A percentile compares a stretch with the other conserved stretches of the same genome.
phyloP scores from a whole-genome alignment of 345 rosid species.

The Eucalyptus erythrocorys region DNA sequence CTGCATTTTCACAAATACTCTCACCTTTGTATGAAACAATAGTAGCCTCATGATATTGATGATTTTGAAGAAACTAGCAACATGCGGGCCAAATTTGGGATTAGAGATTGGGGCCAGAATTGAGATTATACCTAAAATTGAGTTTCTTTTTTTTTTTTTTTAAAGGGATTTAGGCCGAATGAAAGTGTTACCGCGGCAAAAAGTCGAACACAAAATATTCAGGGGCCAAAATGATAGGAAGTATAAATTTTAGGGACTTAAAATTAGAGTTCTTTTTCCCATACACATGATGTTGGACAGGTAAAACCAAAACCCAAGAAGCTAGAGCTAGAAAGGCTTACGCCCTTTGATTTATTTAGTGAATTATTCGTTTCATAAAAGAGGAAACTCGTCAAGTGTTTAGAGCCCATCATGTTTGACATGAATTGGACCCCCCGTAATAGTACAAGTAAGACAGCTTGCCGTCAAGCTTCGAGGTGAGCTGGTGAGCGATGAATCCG shows the following conservation, averaged over 20 bases:
- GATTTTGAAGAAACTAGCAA: neutral
- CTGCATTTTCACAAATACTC: neutral
- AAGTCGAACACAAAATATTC: neutral
- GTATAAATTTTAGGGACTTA: neutral
- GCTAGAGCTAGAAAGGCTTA: neutral
- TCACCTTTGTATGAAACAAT: accelerated
- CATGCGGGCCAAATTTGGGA: accelerated
- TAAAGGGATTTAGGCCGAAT: neutral
- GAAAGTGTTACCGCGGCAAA: neutral
- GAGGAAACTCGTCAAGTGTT: neutral
- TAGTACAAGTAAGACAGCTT: constrained; percentile 21
- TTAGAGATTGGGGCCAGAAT: neutral
- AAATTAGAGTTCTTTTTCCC: neutral
- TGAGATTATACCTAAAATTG: neutral
- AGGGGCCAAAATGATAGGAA: neutral
- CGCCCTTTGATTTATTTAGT: neutral
- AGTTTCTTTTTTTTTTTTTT: neutral
- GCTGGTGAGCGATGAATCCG: constrained; percentile 26
- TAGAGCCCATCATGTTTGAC: neutral
- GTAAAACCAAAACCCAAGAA: neutral
- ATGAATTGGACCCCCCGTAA: neutral
- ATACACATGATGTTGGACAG: neutral
- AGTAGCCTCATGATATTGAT: neutral
- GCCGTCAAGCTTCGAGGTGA: constrained; percentile 43
- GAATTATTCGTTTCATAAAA: neutral